These are phyloP conservation scores for Fraxinus albicans DNA, from an alignment of 305 asterid species.

Conservation along the genomic window DNA sequence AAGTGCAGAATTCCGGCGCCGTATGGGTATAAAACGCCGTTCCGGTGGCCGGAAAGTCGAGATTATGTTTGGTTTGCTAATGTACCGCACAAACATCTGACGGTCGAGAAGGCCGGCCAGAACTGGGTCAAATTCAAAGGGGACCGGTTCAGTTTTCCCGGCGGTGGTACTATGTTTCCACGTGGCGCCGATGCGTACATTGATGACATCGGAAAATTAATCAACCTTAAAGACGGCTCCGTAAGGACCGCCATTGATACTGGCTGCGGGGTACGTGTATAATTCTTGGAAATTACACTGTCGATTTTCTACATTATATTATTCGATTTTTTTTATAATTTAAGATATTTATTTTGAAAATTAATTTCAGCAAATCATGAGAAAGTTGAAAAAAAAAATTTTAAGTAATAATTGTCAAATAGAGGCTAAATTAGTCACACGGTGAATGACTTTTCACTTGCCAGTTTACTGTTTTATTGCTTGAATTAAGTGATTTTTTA, in stretches of 20 bases:
- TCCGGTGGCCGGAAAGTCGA: slow-evolving; percentile 88
- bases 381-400: no score
- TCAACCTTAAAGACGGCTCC: slow-evolving; percentile 67
- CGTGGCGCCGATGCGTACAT: slow-evolving; percentile 92
- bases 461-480: background rate
- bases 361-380: background rate
- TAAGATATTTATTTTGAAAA: background rate
- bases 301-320: background rate
- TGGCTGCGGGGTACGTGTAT: slow-evolving; percentile 78
- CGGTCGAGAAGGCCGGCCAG: slow-evolving; percentile 95
- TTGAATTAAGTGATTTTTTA: background rate
- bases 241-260: slow-evolving; percentile 90
- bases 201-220: slow-evolving; percentile 75
- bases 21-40: slow-evolving; percentile 66
- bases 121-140: slow-evolving; percentile 90
- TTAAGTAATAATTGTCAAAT: background rate
- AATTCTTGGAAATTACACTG: background rate
- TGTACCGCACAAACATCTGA: slow-evolving; percentile 91
- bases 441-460: background rate
- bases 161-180: slow-evolving; percentile 97
- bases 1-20: slow-evolving; percentile 92
- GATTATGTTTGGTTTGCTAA: slow-evolving; percentile 84
- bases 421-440: background rate
- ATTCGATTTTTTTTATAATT: background rate
- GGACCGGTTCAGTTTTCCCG: slow-evolving; percentile 89